These are phyloP conservation scores for Simplicillium aogashimaense DNA, from an alignment of 2,329 filamentous ascomycete genomes.

Conservation along the genomic window DNA sequence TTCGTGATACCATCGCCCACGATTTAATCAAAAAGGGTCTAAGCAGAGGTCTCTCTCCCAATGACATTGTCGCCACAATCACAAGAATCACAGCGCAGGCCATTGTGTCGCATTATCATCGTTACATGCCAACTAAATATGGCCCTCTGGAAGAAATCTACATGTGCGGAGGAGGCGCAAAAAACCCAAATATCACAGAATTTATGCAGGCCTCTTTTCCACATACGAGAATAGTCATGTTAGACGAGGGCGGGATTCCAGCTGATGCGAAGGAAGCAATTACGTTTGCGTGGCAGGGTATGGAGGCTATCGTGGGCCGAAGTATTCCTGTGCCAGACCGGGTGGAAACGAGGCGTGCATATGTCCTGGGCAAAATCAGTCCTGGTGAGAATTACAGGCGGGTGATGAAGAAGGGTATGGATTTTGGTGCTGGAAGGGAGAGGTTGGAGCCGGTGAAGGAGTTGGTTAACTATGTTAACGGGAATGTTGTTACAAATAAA, in stretches of 20 bases:
- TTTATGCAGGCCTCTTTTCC: constrained; percentile 41
- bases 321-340: constrained; percentile 41
- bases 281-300: constrained; percentile 47
- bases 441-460: constrained; percentile 35
- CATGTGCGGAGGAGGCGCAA: constrained; percentile 50
- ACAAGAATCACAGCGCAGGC: constrained; percentile 50
- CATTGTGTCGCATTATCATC: constrained; percentile 37
- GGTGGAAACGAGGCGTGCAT: constrained; percentile 39
- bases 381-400: constrained; percentile 44
- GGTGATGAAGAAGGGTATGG: constrained; percentile 40
- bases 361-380: constrained; percentile 43
- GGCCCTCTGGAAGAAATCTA: constrained; percentile 42
- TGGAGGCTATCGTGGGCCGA: constrained; percentile 47
- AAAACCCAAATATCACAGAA: constrained; percentile 45
- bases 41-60: constrained; percentile 29
- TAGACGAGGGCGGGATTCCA: constrained; percentile 48
- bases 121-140: constrained; percentile 33
- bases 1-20: constrained; percentile 44
- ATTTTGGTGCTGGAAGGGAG: constrained; percentile 34
- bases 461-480: constrained; percentile 38
- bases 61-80: constrained; percentile 47
- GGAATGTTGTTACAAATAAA: constrained; percentile 36
- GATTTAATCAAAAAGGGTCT: constrained; percentile 38
- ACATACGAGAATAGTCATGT: constrained; percentile 37
- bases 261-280: constrained; percentile 46